These are phyloP conservation scores for Neoboletus magnificus DNA, from an alignment of 768 basidiomycete species.

Conservation along the genomic window DNA sequence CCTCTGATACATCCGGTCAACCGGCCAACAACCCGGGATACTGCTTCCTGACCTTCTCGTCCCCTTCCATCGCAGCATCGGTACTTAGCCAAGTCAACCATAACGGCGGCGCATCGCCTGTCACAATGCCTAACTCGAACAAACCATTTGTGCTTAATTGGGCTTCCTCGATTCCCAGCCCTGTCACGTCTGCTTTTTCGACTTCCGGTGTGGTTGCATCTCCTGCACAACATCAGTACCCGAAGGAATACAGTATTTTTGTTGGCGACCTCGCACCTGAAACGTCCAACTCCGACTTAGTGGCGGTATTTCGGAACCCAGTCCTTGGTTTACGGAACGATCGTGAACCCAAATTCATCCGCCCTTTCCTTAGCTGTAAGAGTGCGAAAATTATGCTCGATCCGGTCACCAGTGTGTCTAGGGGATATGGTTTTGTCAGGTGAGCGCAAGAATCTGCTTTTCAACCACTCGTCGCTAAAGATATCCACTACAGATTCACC, in stretches of 20 bases:
- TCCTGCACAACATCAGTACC: constrained; percentile 51
- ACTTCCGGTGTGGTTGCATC: constrained; percentile 28
- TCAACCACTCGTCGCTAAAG: constrained; percentile 5
- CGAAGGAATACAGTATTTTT: constrained; percentile 91
- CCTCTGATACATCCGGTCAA: constrained; percentile 55
- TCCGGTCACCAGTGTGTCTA: constrained; percentile 81
- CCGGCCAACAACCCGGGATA: constrained; percentile 84
- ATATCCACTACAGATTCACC: constrained; percentile 58
- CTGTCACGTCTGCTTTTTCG: constrained; percentile 31
- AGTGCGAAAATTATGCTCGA: constrained; percentile 96
- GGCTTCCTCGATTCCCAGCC: constrained; percentile 49
- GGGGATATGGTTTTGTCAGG: constrained; percentile 94
- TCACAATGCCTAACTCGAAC: constrained; percentile 83
- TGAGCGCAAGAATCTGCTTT: constrained; percentile 31
- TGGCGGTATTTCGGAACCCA: constrained; percentile 88
- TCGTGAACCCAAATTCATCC: constrained; percentile 83
- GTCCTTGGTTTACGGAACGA: constrained; percentile 82
- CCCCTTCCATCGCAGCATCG: constrained; percentile 61
- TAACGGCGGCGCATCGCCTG: constrained; percentile 37
- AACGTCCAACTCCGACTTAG: constrained; percentile 93
- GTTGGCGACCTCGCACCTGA: constrained; percentile 92
- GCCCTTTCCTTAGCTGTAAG: constrained; percentile 87
- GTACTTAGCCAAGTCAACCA: constrained; percentile 67
- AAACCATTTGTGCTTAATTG: constrained; percentile 81
- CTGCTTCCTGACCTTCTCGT: constrained; percentile 84